Percentiles rank a stretch among this genome's conserved stretches.
phyloP scores from a whole-genome alignment of 805 yeast species.

The Grigorovia transvaalensis region DNA sequence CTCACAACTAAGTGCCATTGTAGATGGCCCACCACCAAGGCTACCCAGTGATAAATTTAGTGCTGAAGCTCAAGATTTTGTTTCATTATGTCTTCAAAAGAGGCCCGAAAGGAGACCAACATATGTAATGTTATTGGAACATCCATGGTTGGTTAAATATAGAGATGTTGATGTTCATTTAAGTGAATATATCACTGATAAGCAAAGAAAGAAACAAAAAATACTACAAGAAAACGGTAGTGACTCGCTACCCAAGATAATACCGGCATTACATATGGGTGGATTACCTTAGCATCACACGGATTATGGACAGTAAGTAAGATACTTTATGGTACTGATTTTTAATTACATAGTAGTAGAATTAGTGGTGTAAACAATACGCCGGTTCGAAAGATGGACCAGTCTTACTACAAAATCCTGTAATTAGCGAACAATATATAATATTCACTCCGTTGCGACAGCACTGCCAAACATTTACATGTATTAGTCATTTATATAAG shows the following conservation, averaged over 20 bases:
- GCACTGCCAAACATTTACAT: not conserved
- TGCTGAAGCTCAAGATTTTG: slow-evolving; percentile 73
- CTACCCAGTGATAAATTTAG: slow-evolving; percentile 56
- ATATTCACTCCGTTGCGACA: not conserved
- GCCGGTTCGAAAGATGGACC: no score
- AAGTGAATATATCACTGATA: slow-evolving; percentile 30
- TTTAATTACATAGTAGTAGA: no score
- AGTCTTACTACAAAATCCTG: not conserved
- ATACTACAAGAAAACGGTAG: slow-evolving; percentile 21
- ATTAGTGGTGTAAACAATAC: no score
- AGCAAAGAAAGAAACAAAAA: slow-evolving; percentile 25
- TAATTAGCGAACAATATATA: not conserved
- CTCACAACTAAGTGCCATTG: slow-evolving; percentile 89
- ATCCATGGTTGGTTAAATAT: slow-evolving; percentile 69
- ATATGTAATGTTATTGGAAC: slow-evolving; percentile 61
- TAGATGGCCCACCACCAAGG: slow-evolving; percentile 88
- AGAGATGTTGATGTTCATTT: slow-evolving; percentile 32
- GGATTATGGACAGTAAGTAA: not conserved
- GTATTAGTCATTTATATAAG: not conserved
- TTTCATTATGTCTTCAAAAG: slow-evolving; percentile 65
- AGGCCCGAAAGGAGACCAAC: slow-evolving; percentile 73
- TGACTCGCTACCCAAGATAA: slow-evolving; percentile 17
- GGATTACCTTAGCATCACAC: slow-evolving; percentile 14
- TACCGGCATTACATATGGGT: slow-evolving; percentile 31
- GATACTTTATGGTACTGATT: no score